Evolutionary conservation across 202 grass and related monocot genomes (phyloP), one percentile per base, ranked within the genome.

Genomic region (Schoenoplectus tabernaemontani): DNA sequence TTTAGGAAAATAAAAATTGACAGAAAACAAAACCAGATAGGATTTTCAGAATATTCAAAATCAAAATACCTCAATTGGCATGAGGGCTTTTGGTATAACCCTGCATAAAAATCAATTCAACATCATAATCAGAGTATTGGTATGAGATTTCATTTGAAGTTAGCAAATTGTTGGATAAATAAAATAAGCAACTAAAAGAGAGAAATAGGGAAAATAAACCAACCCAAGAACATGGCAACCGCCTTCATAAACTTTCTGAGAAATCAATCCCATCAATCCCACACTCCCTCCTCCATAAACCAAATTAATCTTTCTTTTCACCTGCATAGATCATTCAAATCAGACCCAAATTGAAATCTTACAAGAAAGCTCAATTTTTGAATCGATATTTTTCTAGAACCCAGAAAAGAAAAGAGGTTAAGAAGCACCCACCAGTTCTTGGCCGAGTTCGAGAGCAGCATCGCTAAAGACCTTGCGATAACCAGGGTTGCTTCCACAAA

Each of bases 251-350:
- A 99, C 96, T 7, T 88, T 93, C 73, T 84, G 92, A 80, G 96
- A 93, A 83, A 99, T 93, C 85, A 99, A 73, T 19, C 96, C 96
- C 96, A 99, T 99, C 79, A 99, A 54, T 80, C 96, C 96, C 79
- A 96, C 80, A 71, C 96, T 99, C 33, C 96, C 92, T 56, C 96
- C 96, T 81, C 96, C 96, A 63, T 99, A 99, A 82, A 99, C 87
- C 84, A 99, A 89, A 92, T 91, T 71, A 81, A 99, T 85, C 74
- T 72, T 83, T 85, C 85, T 96, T 47, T 65, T 87, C 60, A 93
- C 90, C 96, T 99, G 71, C 75, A 81, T n/a, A 57, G 61, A 17
- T 10, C n/a, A 34, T 38, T 56, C 6, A 78, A 74, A 36, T 1
- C 56, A 84, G 37, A 80, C 78, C 81, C 37, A 82, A 71, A 4